Conservation (phyloP, 495 filamentous ascomycete species). For the Neurospora sp. region DNA sequence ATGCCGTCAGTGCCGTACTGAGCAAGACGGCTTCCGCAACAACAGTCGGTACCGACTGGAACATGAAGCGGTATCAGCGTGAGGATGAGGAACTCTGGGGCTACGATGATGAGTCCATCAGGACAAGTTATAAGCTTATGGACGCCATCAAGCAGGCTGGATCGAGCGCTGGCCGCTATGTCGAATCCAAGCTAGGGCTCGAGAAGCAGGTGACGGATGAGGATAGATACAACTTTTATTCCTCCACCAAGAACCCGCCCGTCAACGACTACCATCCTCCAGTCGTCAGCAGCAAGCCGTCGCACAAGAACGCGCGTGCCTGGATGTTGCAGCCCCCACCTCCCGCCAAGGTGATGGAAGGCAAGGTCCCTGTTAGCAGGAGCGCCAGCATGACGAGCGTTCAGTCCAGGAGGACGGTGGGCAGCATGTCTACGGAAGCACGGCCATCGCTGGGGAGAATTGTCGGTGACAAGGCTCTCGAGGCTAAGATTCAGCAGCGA, state of each 20-base stretch:
- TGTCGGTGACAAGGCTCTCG: conserved; percentile 28
- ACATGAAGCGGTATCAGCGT: conserved; percentile 64
- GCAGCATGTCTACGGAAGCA: not conserved
- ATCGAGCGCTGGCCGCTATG: conserved; percentile 35
- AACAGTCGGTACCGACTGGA: conserved; percentile 48
- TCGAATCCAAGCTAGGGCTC: conserved; percentile 33
- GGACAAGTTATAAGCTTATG: conserved; percentile 35
- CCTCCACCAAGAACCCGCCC: conserved; percentile 58
- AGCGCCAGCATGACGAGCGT: conserved; percentile 34
- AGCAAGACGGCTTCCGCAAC: conserved; percentile 23
- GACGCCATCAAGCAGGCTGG: conserved; percentile 43
- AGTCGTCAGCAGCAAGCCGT: conserved; percentile 64
- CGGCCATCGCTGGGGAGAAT: conserved; percentile 14
- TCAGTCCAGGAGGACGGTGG: conserved; percentile 16
- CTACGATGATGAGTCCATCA: conserved; percentile 18
- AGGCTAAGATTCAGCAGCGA: conserved; percentile 23
- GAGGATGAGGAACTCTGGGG: conserved; percentile 84
- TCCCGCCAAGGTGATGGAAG: conserved; percentile 74
- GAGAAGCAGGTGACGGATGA: conserved; percentile 33
- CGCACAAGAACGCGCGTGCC: conserved; percentile 53
- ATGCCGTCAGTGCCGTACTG: conserved; percentile 12
- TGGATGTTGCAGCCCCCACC: conserved; percentile 94
- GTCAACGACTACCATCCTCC: conserved; percentile 83
- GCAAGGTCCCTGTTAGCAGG: conserved; percentile 52
- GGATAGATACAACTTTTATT: conserved; percentile 45